Base-by-base conservation (phyloP, 1,284 basidiomycete genomes). In the Polyporus tsugae region DNA sequence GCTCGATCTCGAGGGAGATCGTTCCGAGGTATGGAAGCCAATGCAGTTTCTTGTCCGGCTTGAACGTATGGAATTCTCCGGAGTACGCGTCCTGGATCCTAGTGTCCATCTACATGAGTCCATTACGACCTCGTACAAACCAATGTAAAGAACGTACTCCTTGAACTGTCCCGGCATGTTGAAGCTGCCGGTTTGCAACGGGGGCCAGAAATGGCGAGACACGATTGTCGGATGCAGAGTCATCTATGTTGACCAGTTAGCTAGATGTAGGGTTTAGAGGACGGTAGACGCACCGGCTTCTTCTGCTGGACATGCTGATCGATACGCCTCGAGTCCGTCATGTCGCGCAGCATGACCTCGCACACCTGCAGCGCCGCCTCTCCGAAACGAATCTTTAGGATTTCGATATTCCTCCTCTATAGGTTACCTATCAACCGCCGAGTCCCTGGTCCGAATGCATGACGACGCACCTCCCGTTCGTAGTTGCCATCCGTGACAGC, bases 321-420 rank as follows among this genome's bases (percentile, higher is more conserved):
- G 63, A 92, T 94, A 49, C 95, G 88, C 74, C 91, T 93, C 52
- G 96, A 97, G 78, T 98, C 96, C 6, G 94, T 92, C 89, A 98
- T 93, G 79, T 98, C 96, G 76, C 91, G 93, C 76, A 98, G 82
- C 96, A 98, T 98, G 68, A 98, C 95, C 78, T 98, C 96, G 83
- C 96, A 97, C 1, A 95, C 92, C 78, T 96, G 95, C 69, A 98
- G 80, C 0, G 95, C 91, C 1, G 90, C 86, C 76, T 98, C 96
- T 25, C 96, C 96, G 75, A 98, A 98, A 4, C 96, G 91, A 64
- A 96, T 87, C 83, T 98, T 98, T 69, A 98, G 82, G 62, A 97
- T 93, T 79, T 98, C 96, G 67, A 98, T 91, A 74, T 95, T 97
- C 36, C 93, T 88, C 35, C 96, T 89, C 95, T 97, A 72, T 7